Conservation (phyloP, 2,329 filamentous ascomycete species). For the Epichloe elymi region DNA sequence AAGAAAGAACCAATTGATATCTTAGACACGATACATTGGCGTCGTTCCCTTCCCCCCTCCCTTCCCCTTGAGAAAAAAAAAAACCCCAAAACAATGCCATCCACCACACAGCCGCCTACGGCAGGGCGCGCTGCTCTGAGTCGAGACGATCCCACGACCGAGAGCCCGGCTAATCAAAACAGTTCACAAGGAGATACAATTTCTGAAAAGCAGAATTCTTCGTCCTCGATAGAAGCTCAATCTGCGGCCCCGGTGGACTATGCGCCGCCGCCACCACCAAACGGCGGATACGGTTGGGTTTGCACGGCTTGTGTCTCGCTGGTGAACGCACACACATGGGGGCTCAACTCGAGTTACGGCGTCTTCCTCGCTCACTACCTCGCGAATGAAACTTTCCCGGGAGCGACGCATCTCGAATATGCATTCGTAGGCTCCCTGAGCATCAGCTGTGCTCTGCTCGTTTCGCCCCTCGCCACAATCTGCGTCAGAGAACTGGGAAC, state of each 20-base stretch:
- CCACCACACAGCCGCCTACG: neutral
- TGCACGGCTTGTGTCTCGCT: slow-evolving; percentile 26
- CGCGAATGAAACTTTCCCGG: slow-evolving; percentile 45
- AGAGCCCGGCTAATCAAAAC: neutral
- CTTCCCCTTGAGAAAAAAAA: neutral
- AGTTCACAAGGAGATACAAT: neutral
- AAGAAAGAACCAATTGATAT: neutral
- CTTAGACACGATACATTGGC: neutral
- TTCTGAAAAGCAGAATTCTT: neutral
- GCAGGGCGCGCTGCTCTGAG: neutral
- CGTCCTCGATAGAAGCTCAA: neutral
- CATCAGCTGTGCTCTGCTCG: slow-evolving; percentile 38
- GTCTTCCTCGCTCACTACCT: slow-evolving; percentile 47
- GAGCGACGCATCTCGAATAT: slow-evolving; percentile 51
- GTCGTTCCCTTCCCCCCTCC: neutral
- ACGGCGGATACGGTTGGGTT: slow-evolving; percentile 46
- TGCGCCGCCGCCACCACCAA: slow-evolving; percentile 27
- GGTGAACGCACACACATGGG: slow-evolving; percentile 63
- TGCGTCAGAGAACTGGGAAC: slow-evolving; percentile 50
- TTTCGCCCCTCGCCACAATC: slow-evolving; percentile 55
- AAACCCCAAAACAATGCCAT: neutral
- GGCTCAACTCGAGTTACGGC: slow-evolving; percentile 42
- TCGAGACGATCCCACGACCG: neutral
- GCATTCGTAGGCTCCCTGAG: slow-evolving; percentile 55
- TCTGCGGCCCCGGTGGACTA: neutral